These are phyloP conservation scores for Stachybotrys chlorohalonatus DNA, from an alignment of 2,329 filamentous ascomycete genomes.

Conservation along the genomic window DNA sequence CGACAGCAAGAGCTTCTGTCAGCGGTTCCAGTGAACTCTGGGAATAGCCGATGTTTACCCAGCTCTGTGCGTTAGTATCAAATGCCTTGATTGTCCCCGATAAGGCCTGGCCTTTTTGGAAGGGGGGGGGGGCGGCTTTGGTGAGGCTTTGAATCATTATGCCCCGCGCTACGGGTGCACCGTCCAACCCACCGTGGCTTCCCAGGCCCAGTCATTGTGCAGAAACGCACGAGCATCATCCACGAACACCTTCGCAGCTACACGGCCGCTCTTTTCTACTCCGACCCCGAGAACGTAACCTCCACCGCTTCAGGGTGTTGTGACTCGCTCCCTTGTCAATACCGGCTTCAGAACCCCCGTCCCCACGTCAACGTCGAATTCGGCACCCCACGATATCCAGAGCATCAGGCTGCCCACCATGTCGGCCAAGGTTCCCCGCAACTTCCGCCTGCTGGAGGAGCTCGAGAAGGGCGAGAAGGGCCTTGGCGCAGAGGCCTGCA, in stretches of 20 bases:
- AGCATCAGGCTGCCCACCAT: constrained; percentile 12
- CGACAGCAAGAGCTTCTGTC: background rate
- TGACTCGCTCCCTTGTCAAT: too few relatives aligned
- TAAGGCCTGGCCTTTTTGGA: background rate
- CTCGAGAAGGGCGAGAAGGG: constrained; percentile 99
- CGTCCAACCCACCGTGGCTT: background rate
- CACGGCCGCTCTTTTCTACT: constrained; percentile 6
- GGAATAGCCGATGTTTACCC: background rate
- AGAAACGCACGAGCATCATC: background rate
- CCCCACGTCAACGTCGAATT: constrained; percentile 1
- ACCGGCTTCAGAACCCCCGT: background rate
- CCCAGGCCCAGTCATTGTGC: background rate
- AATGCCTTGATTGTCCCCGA: background rate
- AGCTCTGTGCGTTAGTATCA: background rate
- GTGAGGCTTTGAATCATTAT: background rate
- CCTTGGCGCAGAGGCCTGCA: constrained; percentile 90
- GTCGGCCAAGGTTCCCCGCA: constrained; percentile 67
- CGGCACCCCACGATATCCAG: too few relatives aligned
- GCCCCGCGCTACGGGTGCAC: background rate
- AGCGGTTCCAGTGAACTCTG: background rate
- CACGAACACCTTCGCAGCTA: background rate
- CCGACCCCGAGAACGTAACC: too few relatives aligned
- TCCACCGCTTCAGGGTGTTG: too few relatives aligned
- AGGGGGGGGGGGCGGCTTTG: too few relatives aligned
- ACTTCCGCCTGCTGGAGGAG: constrained; percentile 95